Conservation (phyloP, 139 green algal genomes). For the Chlamydomonas incerta region DNA sequence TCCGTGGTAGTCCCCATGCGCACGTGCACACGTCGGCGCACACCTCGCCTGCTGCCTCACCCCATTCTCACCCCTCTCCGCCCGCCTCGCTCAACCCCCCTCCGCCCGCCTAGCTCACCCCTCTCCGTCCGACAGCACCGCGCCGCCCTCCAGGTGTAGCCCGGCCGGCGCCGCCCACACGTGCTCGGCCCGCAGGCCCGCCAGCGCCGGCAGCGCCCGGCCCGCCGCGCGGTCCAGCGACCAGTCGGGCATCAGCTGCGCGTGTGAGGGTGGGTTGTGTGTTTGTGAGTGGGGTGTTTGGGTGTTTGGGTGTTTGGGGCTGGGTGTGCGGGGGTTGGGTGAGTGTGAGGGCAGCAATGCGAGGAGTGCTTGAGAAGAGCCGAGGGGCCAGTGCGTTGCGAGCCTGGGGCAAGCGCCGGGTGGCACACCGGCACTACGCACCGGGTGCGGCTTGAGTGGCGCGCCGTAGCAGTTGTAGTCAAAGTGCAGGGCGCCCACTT, state of each 20-base stretch:
- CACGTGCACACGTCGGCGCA: too few relatives aligned
- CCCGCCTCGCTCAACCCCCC: too few relatives aligned
- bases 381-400: too few relatives aligned
- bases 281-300: background rate
- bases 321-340: background rate
- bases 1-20: too few relatives aligned
- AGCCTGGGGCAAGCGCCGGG: too few relatives aligned
- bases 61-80: too few relatives aligned
- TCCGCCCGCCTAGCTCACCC: conserved; percentile 41
- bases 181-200: conserved; percentile 61
- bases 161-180: conserved; percentile 8
- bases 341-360: too few relatives aligned
- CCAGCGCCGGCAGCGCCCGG: conserved; percentile 47
- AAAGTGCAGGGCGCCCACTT: conserved; percentile 73
- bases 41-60: too few relatives aligned
- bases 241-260: conserved; percentile 73
- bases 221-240: conserved; percentile 61
- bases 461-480: conserved; percentile 74
- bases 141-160: conserved; percentile 74
- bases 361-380: too few relatives aligned
- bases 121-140: conserved; percentile 73
- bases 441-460: conserved; percentile 25
- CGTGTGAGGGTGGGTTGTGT: background rate
- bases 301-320: background rate
- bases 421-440: too few relatives aligned